Evolutionary conservation across 1,284 basidiomycete genomes (phyloP).

Genomic region (Pyrrhoderma noxium): DNA sequence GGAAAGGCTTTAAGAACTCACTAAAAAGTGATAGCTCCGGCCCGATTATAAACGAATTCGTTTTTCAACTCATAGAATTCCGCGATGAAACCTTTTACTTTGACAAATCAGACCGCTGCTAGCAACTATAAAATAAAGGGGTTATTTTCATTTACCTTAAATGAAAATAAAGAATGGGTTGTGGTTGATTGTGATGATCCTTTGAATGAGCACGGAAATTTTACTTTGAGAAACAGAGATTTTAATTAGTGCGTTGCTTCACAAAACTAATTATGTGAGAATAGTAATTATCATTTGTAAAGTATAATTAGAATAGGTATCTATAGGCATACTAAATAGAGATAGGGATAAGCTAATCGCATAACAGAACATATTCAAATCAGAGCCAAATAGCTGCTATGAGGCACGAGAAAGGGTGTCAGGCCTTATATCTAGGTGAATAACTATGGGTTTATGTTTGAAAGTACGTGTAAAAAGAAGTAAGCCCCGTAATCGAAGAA

Average conservation of each 20-base stretch:
- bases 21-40: slow-evolving; percentile 64
- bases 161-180: slow-evolving; percentile 85
- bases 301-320: slow-evolving; percentile 91
- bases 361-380: slow-evolving; percentile 81
- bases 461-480: slow-evolving; percentile 57
- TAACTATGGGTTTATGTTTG: slow-evolving; percentile 88
- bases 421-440: slow-evolving; percentile 87
- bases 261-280: too few relatives aligned
- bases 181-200: slow-evolving; percentile 80
- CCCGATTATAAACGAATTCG: slow-evolving; percentile 87
- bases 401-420: slow-evolving; percentile 91
- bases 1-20: slow-evolving; percentile 78
- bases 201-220: slow-evolving; percentile 44
- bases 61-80: slow-evolving; percentile 90
- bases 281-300: slow-evolving; percentile 14
- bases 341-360: slow-evolving; percentile 67
- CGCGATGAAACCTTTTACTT: slow-evolving; percentile 98
- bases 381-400: slow-evolving; percentile 52
- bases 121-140: slow-evolving; percentile 77
- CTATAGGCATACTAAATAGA: slow-evolving; percentile 82
- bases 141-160: slow-evolving; percentile 71
- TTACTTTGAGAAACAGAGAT: slow-evolving; percentile 73
- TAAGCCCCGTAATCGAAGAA: too few relatives aligned
- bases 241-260: slow-evolving; percentile 63
- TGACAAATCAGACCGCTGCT: slow-evolving; percentile 68